Evolutionary conservation across 169 alveolate genomes (phyloP), one percentile per base, ranked within the genome.

Genomic region (Toxoplasma gondii): DNA sequence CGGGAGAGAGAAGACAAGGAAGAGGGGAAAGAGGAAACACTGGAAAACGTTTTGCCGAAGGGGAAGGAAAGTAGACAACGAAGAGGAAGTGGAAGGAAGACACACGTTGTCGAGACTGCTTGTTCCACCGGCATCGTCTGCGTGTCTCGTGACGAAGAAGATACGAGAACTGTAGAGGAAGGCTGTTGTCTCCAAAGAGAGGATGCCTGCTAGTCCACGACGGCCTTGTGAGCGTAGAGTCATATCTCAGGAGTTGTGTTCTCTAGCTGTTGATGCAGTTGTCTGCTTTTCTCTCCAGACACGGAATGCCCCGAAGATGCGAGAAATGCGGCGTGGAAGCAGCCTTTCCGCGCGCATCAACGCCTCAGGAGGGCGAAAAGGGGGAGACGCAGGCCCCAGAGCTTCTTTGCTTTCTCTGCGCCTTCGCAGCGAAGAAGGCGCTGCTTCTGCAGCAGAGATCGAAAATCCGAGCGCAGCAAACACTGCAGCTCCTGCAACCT

Each of bases 341-440:
- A 0, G 90, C 90, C 69, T 82, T 82, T 44, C 90, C 90, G 9
- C 44, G 90, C 24, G 38, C 90, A 12, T 36, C 86, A 17, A 19
- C 86, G 31, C 10, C 58, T 4, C 41, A 12, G 10, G 58, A 29
- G 1, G 90, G 54, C 4, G 88, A 22, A 31, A 49, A 2, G 49
- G 64, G 90, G 41, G 90, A 43, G 53, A 36, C 9, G 88, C 9
- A 81, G 45, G 29, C 39, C 67, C 44, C 29, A 5, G 67, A 82
- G 5, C 19, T 24, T 36, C 64, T 82, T 17, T 82, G 90, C 64
- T 82, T 82, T 24, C 67, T 82, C 24, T 82, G 90, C 29, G 38
- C 90, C n/a, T 82, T 82, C 90, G 90, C 90, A 41, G 24, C 41
- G 90, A 82, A 82, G 90, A 82, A 43, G 90, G 41, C n/a, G 64